Conservation (phyloP, 78 protist genomes). For the Blattamonas nauphoetae region DNA sequence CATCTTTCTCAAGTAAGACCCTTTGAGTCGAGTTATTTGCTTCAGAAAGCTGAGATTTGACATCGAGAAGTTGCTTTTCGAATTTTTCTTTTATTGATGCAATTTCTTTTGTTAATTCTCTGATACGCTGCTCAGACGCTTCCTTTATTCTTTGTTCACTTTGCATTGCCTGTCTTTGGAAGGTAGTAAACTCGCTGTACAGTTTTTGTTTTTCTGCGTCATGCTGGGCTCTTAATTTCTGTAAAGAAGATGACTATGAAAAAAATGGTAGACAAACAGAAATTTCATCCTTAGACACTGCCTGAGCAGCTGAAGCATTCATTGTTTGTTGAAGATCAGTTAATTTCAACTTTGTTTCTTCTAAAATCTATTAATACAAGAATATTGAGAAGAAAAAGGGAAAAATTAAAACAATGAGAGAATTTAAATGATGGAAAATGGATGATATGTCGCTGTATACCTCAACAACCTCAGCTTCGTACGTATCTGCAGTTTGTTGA, state of each 20-base stretch:
- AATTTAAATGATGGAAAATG: conserved; percentile 11
- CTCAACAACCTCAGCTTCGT: conserved; percentile 43
- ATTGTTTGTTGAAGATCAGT: conserved; percentile 19
- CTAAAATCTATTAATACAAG: conserved; percentile 11
- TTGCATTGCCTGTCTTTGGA: neutral
- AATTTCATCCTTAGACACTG: neutral
- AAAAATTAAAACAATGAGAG: neutral
- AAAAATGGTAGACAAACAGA: neutral
- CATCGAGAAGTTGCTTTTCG: neutral
- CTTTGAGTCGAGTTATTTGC: neutral
- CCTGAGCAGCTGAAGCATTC: neutral
- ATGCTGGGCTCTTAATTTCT: neutral
- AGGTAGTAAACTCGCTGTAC: neutral
- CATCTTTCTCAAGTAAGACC: neutral
- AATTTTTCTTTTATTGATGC: neutral
- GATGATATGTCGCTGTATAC: conserved; percentile 9
- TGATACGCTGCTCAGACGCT: neutral
- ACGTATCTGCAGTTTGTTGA: conserved; percentile 9
- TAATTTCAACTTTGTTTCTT: conserved; percentile 26
- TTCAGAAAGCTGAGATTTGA: neutral
- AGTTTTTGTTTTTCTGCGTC: conserved; percentile 17
- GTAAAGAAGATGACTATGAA: neutral
- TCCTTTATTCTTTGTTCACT: neutral
- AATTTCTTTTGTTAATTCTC: conserved; percentile 9
- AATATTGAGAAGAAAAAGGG: neutral